phyloP scores from a whole-genome alignment of 495 filamentous ascomycete species.

The Hyaloscypha bicolor region DNA sequence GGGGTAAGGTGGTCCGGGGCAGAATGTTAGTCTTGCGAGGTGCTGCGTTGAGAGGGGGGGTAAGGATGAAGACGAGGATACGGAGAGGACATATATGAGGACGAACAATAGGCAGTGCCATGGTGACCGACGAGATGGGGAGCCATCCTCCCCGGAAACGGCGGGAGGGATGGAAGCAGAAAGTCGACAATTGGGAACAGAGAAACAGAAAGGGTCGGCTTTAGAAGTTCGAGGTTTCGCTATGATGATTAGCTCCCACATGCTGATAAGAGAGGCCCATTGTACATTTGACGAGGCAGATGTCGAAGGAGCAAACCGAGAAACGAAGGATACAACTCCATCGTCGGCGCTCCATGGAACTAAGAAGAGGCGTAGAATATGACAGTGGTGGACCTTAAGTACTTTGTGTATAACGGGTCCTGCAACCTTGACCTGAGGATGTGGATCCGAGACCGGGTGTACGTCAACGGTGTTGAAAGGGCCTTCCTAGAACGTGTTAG shows the following conservation, averaged over 20 bases:
- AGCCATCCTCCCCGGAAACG: constrained; percentile 7
- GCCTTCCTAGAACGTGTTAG: too few relatives aligned
- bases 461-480: too few relatives aligned
- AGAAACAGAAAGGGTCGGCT: neutral
- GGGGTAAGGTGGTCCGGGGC: neutral
- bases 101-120: constrained; percentile 11
- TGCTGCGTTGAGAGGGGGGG: constrained; percentile 11
- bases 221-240: neutral
- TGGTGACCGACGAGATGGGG: constrained; percentile 5
- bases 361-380: too few relatives aligned
- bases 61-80: neutral
- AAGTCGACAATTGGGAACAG: neutral
- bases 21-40: constrained; percentile 16
- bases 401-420: too few relatives aligned
- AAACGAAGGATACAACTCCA: too few relatives aligned
- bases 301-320: too few relatives aligned
- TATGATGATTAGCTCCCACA: neutral
- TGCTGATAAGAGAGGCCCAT: too few relatives aligned
- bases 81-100: constrained; percentile 10
- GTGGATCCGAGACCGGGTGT: too few relatives aligned
- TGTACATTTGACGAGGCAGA: too few relatives aligned
- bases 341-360: too few relatives aligned
- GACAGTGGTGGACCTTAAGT: too few relatives aligned
- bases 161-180: neutral
- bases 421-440: too few relatives aligned